Percentiles rank a stretch among this genome's conserved stretches.
phyloP scores from a whole-genome alignment of 306 rosid genomes.

The Malus fusca region DNA sequence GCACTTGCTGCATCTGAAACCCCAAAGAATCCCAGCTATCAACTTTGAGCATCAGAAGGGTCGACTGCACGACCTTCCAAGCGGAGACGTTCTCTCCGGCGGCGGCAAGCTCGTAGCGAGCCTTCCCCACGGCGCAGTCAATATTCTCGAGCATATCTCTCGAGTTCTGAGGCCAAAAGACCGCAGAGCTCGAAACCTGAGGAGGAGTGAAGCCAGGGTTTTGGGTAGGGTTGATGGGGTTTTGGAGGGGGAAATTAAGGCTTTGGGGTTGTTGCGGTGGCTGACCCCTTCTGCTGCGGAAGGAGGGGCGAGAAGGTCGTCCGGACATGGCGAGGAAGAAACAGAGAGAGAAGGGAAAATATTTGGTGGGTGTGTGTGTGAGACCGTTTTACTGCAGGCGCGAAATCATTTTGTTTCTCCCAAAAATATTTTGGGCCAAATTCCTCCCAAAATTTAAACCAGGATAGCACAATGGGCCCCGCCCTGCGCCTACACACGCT shows the following conservation, averaged over 20 bases:
- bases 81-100: conserved; percentile 55
- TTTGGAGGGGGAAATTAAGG: conserved; percentile 11
- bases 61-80: conserved; percentile 61
- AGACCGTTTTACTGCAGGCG: too few species aligned
- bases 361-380: background rate
- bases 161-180: conserved; percentile 4
- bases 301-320: conserved; percentile 4
- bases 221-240: too few species aligned
- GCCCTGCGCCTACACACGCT: too few species aligned
- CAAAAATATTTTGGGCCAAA: too few species aligned
- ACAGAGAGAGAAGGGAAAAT: background rate
- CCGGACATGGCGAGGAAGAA: conserved; percentile 34
- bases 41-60: conserved; percentile 43
- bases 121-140: conserved; percentile 38
- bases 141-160: conserved; percentile 20
- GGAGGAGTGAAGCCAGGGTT: conserved; percentile 1
- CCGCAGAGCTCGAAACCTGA: background rate
- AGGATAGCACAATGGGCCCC: too few species aligned
- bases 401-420: too few species aligned
- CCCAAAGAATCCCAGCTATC: conserved; percentile 62
- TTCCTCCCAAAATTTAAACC: too few species aligned
- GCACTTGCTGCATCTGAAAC: conserved; percentile 66
- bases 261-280: conserved; percentile 10
- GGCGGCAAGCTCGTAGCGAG: conserved; percentile 33
- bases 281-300: conserved; percentile 11